Evolutionary conservation across 805 yeast species (phyloP).

Genomic region (Suhomyces tanzawaensis): DNA sequence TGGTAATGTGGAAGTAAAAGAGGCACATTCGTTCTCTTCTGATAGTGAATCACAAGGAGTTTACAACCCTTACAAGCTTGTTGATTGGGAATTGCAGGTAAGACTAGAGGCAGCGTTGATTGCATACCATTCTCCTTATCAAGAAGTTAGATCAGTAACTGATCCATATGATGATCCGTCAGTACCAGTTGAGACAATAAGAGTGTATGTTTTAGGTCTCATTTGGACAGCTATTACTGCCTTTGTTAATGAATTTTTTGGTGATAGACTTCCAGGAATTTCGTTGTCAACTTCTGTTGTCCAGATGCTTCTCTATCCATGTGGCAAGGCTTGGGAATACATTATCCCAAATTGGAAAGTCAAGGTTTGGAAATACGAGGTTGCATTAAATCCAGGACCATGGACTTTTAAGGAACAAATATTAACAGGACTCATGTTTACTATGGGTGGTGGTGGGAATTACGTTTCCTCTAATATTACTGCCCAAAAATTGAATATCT

Average conservation of each 20-base stretch:
- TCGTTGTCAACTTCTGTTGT: constrained; percentile 41
- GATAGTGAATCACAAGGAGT: background rate
- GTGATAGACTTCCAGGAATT: constrained; percentile 52
- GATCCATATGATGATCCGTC: constrained; percentile 38
- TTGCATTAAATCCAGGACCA: constrained; percentile 56
- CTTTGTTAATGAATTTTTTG: constrained; percentile 54
- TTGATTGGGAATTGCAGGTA: constrained; percentile 36
- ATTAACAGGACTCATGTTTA: constrained; percentile 50
- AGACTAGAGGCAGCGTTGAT: constrained; percentile 38
- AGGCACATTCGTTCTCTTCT: constrained; percentile 24
- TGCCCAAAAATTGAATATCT: constrained; percentile 21
- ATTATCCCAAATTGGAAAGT: constrained; percentile 37
- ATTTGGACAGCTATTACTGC: constrained; percentile 57
- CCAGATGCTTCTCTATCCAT: constrained; percentile 47
- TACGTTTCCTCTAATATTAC: constrained; percentile 22
- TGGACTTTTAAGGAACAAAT: constrained; percentile 66
- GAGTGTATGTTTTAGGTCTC: constrained; percentile 53
- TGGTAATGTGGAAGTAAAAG: background rate
- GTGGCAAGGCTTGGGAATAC: constrained; percentile 34
- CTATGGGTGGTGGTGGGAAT: constrained; percentile 33
- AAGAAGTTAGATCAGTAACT: constrained; percentile 39
- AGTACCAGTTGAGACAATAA: constrained; percentile 35
- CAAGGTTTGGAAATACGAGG: constrained; percentile 8
- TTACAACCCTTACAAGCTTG: constrained; percentile 3
- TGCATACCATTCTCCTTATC: constrained; percentile 41